Evolutionary conservation across 2,329 filamentous ascomycete genomes (phyloP), one percentile per base, ranked within the genome.

Genomic region (Arthrobotrys sphaeroides): DNA sequence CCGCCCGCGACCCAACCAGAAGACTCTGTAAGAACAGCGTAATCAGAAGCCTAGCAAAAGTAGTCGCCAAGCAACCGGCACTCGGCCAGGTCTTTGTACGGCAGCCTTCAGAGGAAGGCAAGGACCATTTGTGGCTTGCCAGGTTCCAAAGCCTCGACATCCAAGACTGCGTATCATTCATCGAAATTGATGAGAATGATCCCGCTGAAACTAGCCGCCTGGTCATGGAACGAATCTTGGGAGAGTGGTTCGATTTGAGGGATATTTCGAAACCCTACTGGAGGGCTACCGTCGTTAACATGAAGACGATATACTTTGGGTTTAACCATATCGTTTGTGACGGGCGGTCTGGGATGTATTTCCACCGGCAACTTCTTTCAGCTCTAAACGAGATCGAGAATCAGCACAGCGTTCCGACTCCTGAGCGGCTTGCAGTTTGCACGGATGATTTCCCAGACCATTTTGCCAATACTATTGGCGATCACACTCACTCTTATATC

Each of bases 311-410:
- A 0, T 67, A 59, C 26, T 67, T 57, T n/a, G n/a, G 49, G 1
- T 67, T 67, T 16, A 67, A 67, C 20, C 51, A 67, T 24, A 36
- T 67, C 7, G 18, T 67, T n/a, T 57, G 62, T n/a, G 62, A 67
- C 13, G 62, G 62, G 5, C 40, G 49, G 20, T 67, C 62, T 5
- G 49, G 62, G 3, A 43, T 38, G 9, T 67, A 43, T 22, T 67
- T 59, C 33, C 64, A 67, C n/a, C 49, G 64, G 13, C 16, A 49
- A 3, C 43, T 67, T 26, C 49, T 67, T 3, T 20, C 64, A 10
- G 40, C 38, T 18, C 42, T 67, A 6, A 67, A 67, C 22, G 40
- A 67, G 26, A 53, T 47, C 18, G 40, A 67, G 12, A 18, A 13
- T 1, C 4, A n/a, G 1, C 13, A 7, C 3, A 10, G 16, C 26